Base-by-base conservation (phyloP, 192 early-diverging fungal genomes). In the Gigaspora rosea region DNA sequence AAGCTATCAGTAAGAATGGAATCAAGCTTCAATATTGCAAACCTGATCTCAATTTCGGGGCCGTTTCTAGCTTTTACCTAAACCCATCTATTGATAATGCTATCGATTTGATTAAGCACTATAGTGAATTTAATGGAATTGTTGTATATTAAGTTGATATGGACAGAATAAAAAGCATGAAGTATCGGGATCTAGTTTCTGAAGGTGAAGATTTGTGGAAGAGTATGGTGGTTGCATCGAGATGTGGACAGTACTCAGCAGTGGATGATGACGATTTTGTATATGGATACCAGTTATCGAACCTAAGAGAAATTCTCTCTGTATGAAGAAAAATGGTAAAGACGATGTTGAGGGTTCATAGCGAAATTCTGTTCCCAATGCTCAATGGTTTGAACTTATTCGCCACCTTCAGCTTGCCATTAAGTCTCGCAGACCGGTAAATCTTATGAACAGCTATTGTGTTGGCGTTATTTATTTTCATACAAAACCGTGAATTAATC, bases 391-490 rank as follows among this genome's bases (percentile, higher is more conserved):
- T 49, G 41, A 69, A 27, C 41, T 16, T 16, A 71, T 36, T 72
- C 32, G 33, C 15, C 71, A 73, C 1, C 56, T 36, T 73, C 54
- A 73, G 7, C 54, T 73, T 47, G 71, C 22, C 2, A 15, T 73
- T 22, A 27, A 27, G 8, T 48, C 33, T 27, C 0, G 8, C 4
- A 48, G 2, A 1, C 18, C 33, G 8, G 6, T 11, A 73, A n/a
- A 57, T 0, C 15, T 73, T 73, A 59, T 73, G 47, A 11, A 73
- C 54, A 57, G 16, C 2, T 73, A 20, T 41, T 58, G 71, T 72
- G 71, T 73, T 73, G 33, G 71, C 0, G 51, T 54, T 54, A 51
- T 71, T 71, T 52, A 71, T 27, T 27, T 56, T 71, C 27, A 71
- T 71, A 71, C 64, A 66, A 20, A 66, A 65, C 32, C 41, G 41